These are phyloP conservation scores for Saccharomycopsis hybrid DNA, from an alignment of 1,139 yeast species.

Conservation along the genomic window DNA sequence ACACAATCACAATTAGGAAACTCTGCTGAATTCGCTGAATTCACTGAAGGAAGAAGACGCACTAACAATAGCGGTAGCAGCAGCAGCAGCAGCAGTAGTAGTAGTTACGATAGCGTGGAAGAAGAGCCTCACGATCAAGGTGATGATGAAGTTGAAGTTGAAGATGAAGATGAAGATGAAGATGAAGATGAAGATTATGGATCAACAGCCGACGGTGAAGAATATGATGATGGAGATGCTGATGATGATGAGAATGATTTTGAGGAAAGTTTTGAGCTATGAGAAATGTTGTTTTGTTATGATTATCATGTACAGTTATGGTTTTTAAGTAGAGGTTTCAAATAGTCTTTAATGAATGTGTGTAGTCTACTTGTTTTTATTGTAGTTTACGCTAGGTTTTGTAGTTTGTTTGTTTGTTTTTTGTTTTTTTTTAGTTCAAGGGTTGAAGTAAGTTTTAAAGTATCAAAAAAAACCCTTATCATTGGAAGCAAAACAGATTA, in stretches of 20 bases:
- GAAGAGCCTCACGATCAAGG: constrained; percentile 17
- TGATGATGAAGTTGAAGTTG: constrained; percentile 3
- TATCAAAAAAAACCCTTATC: too few relatives aligned
- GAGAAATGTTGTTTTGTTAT: not conserved
- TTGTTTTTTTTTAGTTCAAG: too few relatives aligned
- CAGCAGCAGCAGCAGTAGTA: not conserved
- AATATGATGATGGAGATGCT: not conserved
- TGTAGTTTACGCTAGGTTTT: too few relatives aligned
- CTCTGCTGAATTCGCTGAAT: not conserved
- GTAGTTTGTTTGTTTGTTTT: too few relatives aligned
- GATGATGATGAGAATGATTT: constrained; percentile 7
- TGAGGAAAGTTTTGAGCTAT: constrained; percentile 6
- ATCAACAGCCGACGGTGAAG: constrained; percentile 7
- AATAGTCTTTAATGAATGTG: too few relatives aligned
- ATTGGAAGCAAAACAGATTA: too few relatives aligned
- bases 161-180: not conserved
- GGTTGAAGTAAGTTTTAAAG: too few relatives aligned
- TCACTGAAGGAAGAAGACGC: not conserved
- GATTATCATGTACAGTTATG: too few relatives aligned
- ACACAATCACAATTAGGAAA: constrained; percentile 9
- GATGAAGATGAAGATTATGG: constrained; percentile 14
- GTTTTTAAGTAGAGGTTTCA: too few relatives aligned
- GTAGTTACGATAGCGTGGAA: not conserved
- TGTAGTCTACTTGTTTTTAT: too few relatives aligned
- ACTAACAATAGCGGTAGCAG: not conserved